These are phyloP conservation scores for Leucocoprinus birnbaumii DNA, from an alignment of 768 basidiomycete species.

Conservation along the genomic window DNA sequence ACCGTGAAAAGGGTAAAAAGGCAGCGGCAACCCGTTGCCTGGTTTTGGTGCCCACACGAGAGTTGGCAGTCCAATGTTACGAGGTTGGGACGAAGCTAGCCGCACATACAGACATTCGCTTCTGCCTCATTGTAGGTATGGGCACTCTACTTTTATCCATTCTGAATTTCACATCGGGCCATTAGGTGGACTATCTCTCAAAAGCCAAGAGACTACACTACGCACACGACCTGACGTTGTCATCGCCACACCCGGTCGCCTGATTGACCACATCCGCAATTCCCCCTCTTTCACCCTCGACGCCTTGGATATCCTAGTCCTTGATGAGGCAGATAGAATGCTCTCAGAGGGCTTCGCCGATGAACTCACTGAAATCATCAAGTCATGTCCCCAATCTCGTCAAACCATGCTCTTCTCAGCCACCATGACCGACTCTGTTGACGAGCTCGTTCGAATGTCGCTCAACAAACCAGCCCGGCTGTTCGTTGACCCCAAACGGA, in stretches of 20 bases:
- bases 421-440: constrained; percentile 97
- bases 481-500: constrained; percentile 93
- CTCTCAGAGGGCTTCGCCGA: constrained; percentile 93
- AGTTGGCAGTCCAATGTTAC: constrained; percentile 93
- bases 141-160: constrained; percentile 13
- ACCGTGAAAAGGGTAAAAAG: constrained; percentile 86
- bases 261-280: constrained; percentile 97
- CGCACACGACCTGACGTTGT: constrained; percentile 89
- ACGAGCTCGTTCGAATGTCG: constrained; percentile 90
- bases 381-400: constrained; percentile 79
- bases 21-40: constrained; percentile 88
- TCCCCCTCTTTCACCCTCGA: constrained; percentile 92
- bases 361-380: constrained; percentile 91
- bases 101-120: constrained; percentile 82
- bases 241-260: constrained; percentile 94
- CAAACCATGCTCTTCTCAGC: constrained; percentile 99
- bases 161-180: constrained; percentile 9
- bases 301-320: constrained; percentile 86
- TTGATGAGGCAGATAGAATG: constrained; percentile 99
- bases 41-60: constrained; percentile 91
- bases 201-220: constrained; percentile 84
- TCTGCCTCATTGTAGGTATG: constrained; percentile 90
- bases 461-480: constrained; percentile 90
- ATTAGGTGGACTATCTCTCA: constrained; percentile 87
- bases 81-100: constrained; percentile 88